Evolutionary conservation across 331 rosid genomes (phyloP).

Genomic region (Rhamnella rubrinervis): DNA sequence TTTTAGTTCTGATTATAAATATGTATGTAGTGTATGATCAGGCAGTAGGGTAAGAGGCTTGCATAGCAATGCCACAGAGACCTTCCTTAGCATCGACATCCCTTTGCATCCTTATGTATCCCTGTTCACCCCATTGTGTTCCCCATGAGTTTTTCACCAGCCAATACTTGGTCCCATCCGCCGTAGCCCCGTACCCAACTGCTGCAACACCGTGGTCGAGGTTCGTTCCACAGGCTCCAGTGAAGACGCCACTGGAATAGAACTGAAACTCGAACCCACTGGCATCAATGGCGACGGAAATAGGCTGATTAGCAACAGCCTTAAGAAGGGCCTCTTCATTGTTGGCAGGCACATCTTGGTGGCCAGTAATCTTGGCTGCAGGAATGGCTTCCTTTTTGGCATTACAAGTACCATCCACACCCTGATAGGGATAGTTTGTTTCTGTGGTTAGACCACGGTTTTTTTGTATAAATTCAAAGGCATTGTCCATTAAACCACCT

Average conservation of each 20-base stretch:
- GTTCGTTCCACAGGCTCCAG: conserved; percentile 46
- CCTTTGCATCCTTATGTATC: conserved; percentile 52
- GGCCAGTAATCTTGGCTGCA: conserved; percentile 41
- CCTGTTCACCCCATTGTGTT: conserved; percentile 49
- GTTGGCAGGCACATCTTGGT: conserved; percentile 47
- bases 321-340: conserved; percentile 39
- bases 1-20: no score
- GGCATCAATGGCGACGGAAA: conserved; percentile 63
- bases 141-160: conserved; percentile 64
- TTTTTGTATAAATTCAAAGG: conserved; percentile 46
- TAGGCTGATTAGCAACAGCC: conserved; percentile 50
- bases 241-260: conserved; percentile 46
- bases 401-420: conserved; percentile 42
- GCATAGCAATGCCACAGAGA: conserved; percentile 46
- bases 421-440: conserved; percentile 40
- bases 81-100: conserved; percentile 37
- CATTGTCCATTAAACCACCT: conserved; percentile 51
- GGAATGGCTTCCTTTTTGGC: conserved; percentile 15
- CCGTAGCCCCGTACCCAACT: conserved; percentile 33
- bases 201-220: conserved; percentile 58
- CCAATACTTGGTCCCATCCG: conserved; percentile 41
- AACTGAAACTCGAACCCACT: conserved; percentile 36
- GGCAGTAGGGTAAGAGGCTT: conserved; percentile 31
- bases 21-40: no score
- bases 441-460: conserved; percentile 43